Evolutionary conservation across 1,139 yeast genomes (phyloP).

Genomic region (Kodamaea arcana): DNA sequence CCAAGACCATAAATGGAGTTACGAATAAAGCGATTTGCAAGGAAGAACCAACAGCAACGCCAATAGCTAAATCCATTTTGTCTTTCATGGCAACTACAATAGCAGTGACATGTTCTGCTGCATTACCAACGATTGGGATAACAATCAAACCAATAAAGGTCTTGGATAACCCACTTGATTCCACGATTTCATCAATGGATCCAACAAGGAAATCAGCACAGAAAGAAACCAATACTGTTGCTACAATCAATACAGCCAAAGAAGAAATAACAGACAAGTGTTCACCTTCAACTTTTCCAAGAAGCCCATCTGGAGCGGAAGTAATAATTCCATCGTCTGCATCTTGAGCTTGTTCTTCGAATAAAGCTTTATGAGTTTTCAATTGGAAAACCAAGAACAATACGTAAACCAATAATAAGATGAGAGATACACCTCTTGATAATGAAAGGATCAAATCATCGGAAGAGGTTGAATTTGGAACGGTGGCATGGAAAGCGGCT

Average conservation of each 20-base stretch:
- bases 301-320: constrained; percentile 22
- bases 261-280: constrained; percentile 42
- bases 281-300: constrained; percentile 15
- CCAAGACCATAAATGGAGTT: constrained; percentile 88
- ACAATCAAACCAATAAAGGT: constrained; percentile 92
- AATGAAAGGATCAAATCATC: constrained; percentile 61
- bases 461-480: constrained; percentile 45
- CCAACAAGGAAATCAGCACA: constrained; percentile 94
- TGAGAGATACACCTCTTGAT: constrained; percentile 83
- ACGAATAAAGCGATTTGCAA: constrained; percentile 92
- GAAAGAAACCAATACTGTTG: constrained; percentile 80
- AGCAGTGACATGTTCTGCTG: constrained; percentile 98
- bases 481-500: constrained; percentile 89
- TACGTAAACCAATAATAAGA: constrained; percentile 72
- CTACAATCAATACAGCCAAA: constrained; percentile 46
- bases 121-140: constrained; percentile 95
- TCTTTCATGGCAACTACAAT: constrained; percentile 91
- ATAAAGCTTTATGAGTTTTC: constrained; percentile 68
- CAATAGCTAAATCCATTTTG: constrained; percentile 95
- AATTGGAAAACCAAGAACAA: constrained; percentile 83
- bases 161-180: constrained; percentile 78
- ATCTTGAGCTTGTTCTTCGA: constrained; percentile 37
- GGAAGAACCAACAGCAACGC: constrained; percentile 97
- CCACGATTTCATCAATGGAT: constrained; percentile 86
- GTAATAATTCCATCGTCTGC: constrained; percentile 36